A percentile compares a stretch with the other conserved stretches of the same genome.
Evolutionary conservation across 2,329 filamentous ascomycete genomes (phyloP).

Genomic region (Aspergillus viridinutans): DNA sequence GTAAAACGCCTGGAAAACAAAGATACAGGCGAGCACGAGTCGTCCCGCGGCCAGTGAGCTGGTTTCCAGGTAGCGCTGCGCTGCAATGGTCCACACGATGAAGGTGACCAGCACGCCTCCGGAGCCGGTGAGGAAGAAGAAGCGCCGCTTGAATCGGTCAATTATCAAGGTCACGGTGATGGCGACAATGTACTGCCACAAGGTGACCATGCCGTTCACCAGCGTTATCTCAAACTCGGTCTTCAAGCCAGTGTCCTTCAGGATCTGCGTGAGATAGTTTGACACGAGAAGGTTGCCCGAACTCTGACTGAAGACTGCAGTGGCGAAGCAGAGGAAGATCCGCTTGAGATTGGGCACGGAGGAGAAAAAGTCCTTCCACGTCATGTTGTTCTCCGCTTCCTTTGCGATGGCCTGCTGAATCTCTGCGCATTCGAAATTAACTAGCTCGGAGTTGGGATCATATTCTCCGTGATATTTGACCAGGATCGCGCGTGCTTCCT

Average conservation of each 20-base stretch:
- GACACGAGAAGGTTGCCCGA: constrained; percentile 43
- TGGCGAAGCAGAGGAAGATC: constrained; percentile 39
- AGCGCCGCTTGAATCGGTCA: constrained; percentile 33
- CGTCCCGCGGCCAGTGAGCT: constrained; percentile 25
- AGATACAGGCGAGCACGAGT: constrained; percentile 41
- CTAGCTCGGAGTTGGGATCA: constrained; percentile 42
- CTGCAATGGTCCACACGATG: constrained; percentile 48
- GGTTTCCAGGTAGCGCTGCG: constrained; percentile 40
- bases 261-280: constrained; percentile 36
- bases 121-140: constrained; percentile 41
- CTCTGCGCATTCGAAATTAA: constrained; percentile 48
- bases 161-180: constrained; percentile 36
- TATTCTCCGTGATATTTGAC: constrained; percentile 52
- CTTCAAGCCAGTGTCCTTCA: constrained; percentile 39
- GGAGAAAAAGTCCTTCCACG: constrained; percentile 43
- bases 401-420: constrained; percentile 47
- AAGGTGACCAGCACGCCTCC: constrained; percentile 33
- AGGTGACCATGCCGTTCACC: constrained; percentile 33
- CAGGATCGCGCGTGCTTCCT: constrained; percentile 50
- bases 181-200: constrained; percentile 44
- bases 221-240: constrained; percentile 39
- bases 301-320: constrained; percentile 41
- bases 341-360: constrained; percentile 40
- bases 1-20: constrained; percentile 42
- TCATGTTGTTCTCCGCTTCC: constrained; percentile 43